A percentile compares a stretch with the other conserved stretches of the same genome.
Evolutionary conservation across 192 early-diverging fungal genomes (phyloP).

Genomic region (Coemansia sp.): DNA sequence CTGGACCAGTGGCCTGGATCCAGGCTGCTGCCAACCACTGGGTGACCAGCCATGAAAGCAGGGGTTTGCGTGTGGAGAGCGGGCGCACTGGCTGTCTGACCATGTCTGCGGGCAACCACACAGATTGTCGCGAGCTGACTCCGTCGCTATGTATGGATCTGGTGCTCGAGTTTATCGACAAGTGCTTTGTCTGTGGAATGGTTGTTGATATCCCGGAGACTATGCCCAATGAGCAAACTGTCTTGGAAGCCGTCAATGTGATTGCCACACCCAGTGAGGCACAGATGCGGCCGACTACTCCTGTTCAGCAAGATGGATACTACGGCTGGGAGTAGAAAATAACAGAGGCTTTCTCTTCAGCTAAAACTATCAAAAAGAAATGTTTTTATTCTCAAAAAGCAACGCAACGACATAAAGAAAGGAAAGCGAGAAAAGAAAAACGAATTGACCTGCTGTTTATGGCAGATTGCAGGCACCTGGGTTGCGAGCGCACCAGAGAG

Average conservation of each 20-base stretch:
- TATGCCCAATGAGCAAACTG: no score
- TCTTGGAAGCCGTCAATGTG: no score
- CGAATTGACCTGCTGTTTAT: background rate
- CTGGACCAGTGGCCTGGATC: slow-evolving; percentile 24
- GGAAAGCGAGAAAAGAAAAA: background rate
- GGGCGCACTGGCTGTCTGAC: slow-evolving; percentile 19
- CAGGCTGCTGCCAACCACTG: slow-evolving; percentile 22
- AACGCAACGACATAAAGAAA: background rate
- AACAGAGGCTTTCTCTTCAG: background rate
- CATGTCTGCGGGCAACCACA: slow-evolving; percentile 25
- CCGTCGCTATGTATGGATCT: slow-evolving; percentile 25
- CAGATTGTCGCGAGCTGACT: slow-evolving; percentile 32
- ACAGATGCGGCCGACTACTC: no score
- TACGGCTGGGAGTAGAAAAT: slow-evolving; percentile 3
- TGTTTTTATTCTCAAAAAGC: no score
- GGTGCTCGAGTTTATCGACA: slow-evolving; percentile 33
- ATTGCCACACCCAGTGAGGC: no score
- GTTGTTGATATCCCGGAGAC: background rate
- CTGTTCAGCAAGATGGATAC: background rate
- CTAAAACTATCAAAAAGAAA: background rate
- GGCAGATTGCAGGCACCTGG: slow-evolving; percentile 57
- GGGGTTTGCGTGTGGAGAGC: background rate
- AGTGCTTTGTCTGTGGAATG: slow-evolving; percentile 23
- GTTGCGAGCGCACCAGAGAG: slow-evolving; percentile 70
- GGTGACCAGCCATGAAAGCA: slow-evolving; percentile 16